Percentiles rank a stretch among this genome's conserved stretches.
These are phyloP conservation scores for Termitomyces sp. DNA, from an alignment of 768 basidiomycete genomes.

Conservation along the genomic window DNA sequence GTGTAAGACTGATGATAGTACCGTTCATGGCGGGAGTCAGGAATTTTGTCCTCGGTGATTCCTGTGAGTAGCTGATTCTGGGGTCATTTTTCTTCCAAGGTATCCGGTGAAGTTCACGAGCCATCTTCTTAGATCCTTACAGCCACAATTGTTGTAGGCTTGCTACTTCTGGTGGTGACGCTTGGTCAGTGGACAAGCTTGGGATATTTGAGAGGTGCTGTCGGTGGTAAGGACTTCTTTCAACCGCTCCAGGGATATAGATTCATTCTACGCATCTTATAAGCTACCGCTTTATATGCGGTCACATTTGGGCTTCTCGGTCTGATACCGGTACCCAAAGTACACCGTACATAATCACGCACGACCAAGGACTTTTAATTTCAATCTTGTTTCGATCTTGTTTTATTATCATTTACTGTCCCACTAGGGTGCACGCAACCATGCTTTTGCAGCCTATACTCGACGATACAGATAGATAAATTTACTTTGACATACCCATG, in stretches of 20 bases:
- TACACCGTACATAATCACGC: slow-evolving; percentile 22
- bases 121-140: slow-evolving; percentile 43
- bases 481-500: neutral
- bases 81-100: neutral
- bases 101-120: neutral
- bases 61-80: slow-evolving; percentile 35
- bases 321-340: slow-evolving; percentile 59
- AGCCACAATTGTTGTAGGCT: slow-evolving; percentile 62
- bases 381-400: neutral
- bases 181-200: slow-evolving; percentile 64
- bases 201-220: slow-evolving; percentile 56
- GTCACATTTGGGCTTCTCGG: slow-evolving; percentile 72
- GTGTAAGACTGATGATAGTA: slow-evolving; percentile 40
- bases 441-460: neutral
- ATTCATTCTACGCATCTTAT: neutral
- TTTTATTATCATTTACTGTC: slow-evolving; percentile 6
- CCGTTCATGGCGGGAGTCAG: slow-evolving; percentile 68
- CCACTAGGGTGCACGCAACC: neutral
- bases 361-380: slow-evolving; percentile 2
- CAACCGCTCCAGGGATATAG: neutral
- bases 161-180: slow-evolving; percentile 55
- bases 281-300: slow-evolving; percentile 68
- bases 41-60: slow-evolving; percentile 61
- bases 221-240: slow-evolving; percentile 47
- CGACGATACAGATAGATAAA: slow-evolving; percentile 2